Conservation (phyloP, 139 green algal genomes). For the Astrephomene gubernaculifera region DNA sequence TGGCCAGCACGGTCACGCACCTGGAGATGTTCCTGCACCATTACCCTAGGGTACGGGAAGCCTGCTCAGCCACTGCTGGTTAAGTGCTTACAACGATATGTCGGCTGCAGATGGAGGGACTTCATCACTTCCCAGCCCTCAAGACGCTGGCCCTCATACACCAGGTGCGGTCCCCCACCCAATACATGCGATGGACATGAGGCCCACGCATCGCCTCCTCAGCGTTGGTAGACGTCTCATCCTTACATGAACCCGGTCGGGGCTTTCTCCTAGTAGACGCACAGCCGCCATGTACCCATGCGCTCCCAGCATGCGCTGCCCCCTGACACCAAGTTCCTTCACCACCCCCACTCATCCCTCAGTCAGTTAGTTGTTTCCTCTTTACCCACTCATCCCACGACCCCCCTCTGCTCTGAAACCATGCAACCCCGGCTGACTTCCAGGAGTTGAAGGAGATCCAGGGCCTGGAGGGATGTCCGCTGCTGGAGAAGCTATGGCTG, state of each 20-base stretch:
- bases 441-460: slow-evolving; percentile 73
- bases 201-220: no score
- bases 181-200: no score
- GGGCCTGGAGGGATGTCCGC: slow-evolving; percentile 59
- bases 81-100: neutral
- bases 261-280: no score
- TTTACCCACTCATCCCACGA: no score
- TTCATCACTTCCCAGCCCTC: slow-evolving; percentile 59
- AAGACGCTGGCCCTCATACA: slow-evolving; percentile 55
- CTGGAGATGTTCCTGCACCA: slow-evolving; percentile 82
- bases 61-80: no score
- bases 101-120: slow-evolving; percentile 48
- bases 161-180: slow-evolving; percentile 60
- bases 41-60: slow-evolving; percentile 57
- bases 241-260: no score
- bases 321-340: neutral
- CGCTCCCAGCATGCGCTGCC: no score
- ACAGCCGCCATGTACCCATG: no score
- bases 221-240: no score
- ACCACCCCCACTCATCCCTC: neutral
- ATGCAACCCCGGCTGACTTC: no score
- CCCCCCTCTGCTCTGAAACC: no score
- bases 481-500: slow-evolving; percentile 77
- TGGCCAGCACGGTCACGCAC: slow-evolving; percentile 46
- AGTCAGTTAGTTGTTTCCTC: no score